Evolutionary conservation across 2,329 filamentous ascomycete species (phyloP), one percentile per base, ranked within the genome.

Genomic region (Mollisiaceae sp.): DNA sequence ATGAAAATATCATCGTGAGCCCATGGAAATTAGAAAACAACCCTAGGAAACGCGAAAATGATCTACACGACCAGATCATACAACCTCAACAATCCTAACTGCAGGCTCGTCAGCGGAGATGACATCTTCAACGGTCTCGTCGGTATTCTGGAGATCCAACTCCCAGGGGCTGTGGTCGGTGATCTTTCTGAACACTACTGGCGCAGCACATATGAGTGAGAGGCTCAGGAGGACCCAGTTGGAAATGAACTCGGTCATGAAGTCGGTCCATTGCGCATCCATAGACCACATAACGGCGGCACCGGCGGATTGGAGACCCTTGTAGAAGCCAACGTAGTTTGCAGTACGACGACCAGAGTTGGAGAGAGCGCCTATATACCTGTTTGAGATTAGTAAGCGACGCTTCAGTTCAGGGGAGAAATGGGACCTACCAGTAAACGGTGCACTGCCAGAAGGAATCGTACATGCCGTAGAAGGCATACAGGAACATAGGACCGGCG

Each of bases 301-400:
- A 72, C 92, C 93, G 20, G 91, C 92, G n/a, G 91, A 94, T 78
- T 97, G 93, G 69, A 97, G 91, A 59, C 90, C 90, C 81, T 95
- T 95, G 85, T 95, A 95, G 82, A 91, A 94, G 68, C 92, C 94
- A 50, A 93, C 91, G 75, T 94, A 91, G 82, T 97, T 97, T 80
- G 94, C 94, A 36, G 94, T 86, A 78, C 93, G 95, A 78, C 94
- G 92, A 67, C 91, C 88, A 69, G 94, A 97, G 86, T 98, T 98
- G 76, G 92, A 94, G 54, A 97, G 84, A 9, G 94, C 87, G 59
- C 94, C 94, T 91, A 98, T 97, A 82, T 91, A 94, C 89, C 89
- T 91, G 66, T 8, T 11, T 69, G n/a, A 22, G 27, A 36, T 18
- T 32, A 32, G 36, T 59, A 14, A 39, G 52, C 68, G 65, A 67